Base-by-base conservation (phyloP, 345 rosid species). In the Ceriops zippeliana region DNA sequence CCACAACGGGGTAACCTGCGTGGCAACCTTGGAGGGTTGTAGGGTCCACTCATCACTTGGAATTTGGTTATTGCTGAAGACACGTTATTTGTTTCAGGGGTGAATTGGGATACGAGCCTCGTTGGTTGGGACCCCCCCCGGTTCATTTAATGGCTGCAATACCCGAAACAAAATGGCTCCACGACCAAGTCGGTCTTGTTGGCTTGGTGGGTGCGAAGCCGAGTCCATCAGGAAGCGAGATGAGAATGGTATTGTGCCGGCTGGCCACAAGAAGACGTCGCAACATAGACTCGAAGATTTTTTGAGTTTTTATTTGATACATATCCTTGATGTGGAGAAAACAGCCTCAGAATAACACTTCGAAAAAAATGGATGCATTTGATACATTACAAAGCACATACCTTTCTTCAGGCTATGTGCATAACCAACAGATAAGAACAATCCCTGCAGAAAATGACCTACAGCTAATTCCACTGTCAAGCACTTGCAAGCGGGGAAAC, bases 111-210 rank as follows among this genome's bases (percentile, higher is more conserved):
- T 16, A 24, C 54, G 70, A 16, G 7, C 16, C 38, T 22, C 19
- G 62, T 21, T 67, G 8, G 47, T 34, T 19, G 35, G 42, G 73
- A 52, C 49, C 61, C 67, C 1, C 57, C 71, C 24, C 24, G 0
- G 34, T 10, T 20, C 37, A 7, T 34, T 34, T 7, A 34, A 34
- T 34, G 37, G 37, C 9, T 34, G 37, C 37, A 34, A 34, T 34
- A 10, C 1, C 9, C 37, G 2, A 34, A 34, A 7, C 37, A 34
- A 7, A 34, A 7, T 34, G 37, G 37, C 10, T 7, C 37, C 37
- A 34, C 37, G 7, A 34, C 9, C 9, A 1, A 9, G 35, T 31
- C 4, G 17, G 17, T 13, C 49, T 13, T 15, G 17, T 17, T 42
- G 5, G 49, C 49, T 42, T 42, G 17, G 49, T 13, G 49, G 19